Evolutionary conservation across 352 stramenopile species (phyloP).

Genomic region (Phytophthora tentaculata): DNA sequence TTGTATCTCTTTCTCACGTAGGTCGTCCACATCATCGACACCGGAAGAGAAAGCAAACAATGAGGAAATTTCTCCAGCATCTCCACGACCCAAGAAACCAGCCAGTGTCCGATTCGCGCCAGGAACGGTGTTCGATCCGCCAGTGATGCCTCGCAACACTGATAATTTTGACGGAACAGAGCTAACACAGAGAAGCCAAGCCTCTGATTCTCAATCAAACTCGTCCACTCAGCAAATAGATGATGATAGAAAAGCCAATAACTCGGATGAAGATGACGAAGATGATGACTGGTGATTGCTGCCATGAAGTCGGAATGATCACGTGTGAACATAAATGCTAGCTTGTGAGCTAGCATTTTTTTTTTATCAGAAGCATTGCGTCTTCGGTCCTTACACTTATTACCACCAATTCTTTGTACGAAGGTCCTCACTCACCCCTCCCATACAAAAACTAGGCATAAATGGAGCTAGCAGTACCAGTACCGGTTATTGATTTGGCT

Average conservation of each 20-base stretch:
- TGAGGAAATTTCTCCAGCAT: conserved; percentile 5
- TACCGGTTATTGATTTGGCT: too few relatives aligned
- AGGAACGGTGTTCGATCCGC: conserved; percentile 21
- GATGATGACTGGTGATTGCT: conserved; percentile 47
- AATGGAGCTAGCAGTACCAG: too few relatives aligned
- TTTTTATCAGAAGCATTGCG: too few relatives aligned
- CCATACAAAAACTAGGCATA: too few relatives aligned
- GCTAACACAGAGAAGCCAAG: conserved; percentile 22
- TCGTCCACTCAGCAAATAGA: background rate
- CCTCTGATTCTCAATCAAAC: conserved; percentile 8
- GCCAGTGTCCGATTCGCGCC: conserved; percentile 33
- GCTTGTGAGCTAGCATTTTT: too few relatives aligned
- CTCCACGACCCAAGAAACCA: conserved; percentile 20
- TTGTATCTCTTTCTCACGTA: conserved; percentile 1
- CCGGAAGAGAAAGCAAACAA: background rate
- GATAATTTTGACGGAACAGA: conserved; percentile 27
- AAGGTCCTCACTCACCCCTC: too few relatives aligned
- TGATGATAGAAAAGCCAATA: conserved; percentile 13
- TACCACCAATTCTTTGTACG: too few relatives aligned
- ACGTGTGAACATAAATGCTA: too few relatives aligned
- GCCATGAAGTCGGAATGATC: too few relatives aligned
- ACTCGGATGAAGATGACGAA: conserved; percentile 33
- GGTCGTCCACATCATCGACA: conserved; percentile 1
- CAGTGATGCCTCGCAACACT: conserved; percentile 15
- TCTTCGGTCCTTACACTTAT: too few relatives aligned